Conservation (phyloP, 2,329 filamentous ascomycete genomes). For the Aspergillus sp. region DNA sequence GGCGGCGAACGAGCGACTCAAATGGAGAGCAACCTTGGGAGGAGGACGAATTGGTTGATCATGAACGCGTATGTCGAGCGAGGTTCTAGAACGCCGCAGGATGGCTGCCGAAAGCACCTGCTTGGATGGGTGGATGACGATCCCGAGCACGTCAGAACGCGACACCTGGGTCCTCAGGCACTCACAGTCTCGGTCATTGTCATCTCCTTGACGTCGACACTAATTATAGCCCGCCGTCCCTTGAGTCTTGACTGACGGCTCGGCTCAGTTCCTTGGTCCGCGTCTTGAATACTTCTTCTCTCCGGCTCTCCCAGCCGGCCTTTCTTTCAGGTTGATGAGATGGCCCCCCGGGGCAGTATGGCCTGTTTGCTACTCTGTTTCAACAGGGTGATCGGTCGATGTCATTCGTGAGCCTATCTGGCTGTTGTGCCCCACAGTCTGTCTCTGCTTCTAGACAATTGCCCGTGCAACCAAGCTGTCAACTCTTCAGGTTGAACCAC, state of each 20-base stretch:
- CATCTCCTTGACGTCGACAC: not conserved
- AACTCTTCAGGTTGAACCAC: not conserved
- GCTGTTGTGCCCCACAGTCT: not conserved
- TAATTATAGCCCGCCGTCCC: not conserved
- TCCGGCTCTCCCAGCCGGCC: not conserved
- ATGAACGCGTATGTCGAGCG: constrained; percentile 3
- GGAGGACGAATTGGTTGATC: not conserved
- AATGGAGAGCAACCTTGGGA: not conserved
- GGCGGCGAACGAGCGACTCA: not conserved
- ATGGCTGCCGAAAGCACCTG: constrained; percentile 1
- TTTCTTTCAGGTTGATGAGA: not conserved
- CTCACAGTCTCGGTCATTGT: not conserved
- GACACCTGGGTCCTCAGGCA: not conserved
- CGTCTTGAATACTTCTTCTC: not conserved
- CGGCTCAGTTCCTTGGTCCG: not conserved
- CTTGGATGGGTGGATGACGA: constrained; percentile 4
- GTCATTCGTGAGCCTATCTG: too few species aligned
- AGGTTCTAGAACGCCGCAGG: constrained; percentile 16
- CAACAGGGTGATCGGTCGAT: too few species aligned
- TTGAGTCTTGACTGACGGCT: not conserved
- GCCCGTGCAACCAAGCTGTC: not conserved
- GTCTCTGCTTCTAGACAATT: not conserved
- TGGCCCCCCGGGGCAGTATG: too few species aligned
- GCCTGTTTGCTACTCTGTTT: too few species aligned
- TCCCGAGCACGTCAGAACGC: not conserved